Evolutionary conservation across 2,329 filamentous ascomycete species (phyloP), one percentile per base, ranked within the genome.

Genomic region (Coniochaeta prunicola): DNA sequence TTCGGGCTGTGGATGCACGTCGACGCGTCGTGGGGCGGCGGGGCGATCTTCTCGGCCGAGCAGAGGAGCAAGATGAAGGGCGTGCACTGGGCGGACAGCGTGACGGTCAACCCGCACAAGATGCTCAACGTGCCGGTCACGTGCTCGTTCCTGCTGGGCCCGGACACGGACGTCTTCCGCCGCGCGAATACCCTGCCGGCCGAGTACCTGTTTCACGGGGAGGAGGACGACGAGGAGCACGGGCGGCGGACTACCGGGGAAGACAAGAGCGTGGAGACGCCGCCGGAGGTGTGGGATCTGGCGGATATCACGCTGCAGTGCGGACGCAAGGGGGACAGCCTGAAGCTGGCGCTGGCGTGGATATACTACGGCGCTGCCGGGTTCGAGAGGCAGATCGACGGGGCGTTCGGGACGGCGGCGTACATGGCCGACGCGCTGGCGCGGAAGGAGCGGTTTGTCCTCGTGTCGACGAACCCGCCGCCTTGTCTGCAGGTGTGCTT

Each of bases 401-500:
- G 80, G 33, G 92, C 89, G 0, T 96, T 93, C 68, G 80, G 79
- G 10, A 80, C 85, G 61, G 92, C 92, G 0, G 77, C 80, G 4
- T 80, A 90, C 65, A 78, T 97, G n/a, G 84, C 88, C 0, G 69
- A 69, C 0, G 72, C 86, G 1, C 69, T 97, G 2, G 72, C 77
- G 5, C 53, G 74, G 15, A 78, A 80, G 45, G 69, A 74, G 0
- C 77, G 90, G 64, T 89, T 97, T 65, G 75, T 83, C 19, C 78
- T 96, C 17, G 83, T 96, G 3, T 90, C 86, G 12, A 80, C 84
- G 59, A 87, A 89, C 66, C 90, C 91, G 28, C 87, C 92, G 53
- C 90, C 91, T 0, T 97, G 93, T 74, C 76, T 96, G 70, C 94
- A 97, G 75, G 89, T 97, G 24, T 97, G 93, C 77, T 97, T 97